Conservation (phyloP, 176 grass and related monocot genomes). For the Aegilops longissima region DNA sequence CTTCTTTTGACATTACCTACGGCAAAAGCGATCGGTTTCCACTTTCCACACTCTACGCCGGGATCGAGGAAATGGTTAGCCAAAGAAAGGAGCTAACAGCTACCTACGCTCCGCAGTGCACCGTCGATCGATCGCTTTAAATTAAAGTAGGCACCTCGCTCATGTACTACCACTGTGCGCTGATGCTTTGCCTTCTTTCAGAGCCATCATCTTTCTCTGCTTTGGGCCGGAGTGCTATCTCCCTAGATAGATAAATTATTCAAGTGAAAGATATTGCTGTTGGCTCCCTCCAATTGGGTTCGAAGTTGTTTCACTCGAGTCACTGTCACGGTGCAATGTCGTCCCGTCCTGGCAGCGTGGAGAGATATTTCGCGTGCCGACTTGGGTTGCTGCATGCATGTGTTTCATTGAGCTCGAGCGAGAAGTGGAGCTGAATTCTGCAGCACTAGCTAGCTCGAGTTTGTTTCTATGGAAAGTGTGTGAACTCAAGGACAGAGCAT, state of each 20-base stretch:
- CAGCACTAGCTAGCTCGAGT: too few species aligned
- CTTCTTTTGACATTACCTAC: background rate
- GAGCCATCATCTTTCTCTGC: conserved; percentile 22
- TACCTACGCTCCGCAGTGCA: background rate
- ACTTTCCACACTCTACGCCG: too few species aligned
- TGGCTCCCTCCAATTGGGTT: conserved; percentile 24
- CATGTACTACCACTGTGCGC: background rate
- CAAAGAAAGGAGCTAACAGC: too few species aligned
- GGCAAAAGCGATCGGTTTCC: background rate
- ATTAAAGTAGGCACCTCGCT: background rate
- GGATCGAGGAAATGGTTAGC: background rate
- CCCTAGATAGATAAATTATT: background rate
- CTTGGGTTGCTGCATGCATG: background rate
- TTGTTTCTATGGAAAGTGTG: background rate
- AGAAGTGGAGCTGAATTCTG: too few species aligned
- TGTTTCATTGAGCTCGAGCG: too few species aligned
- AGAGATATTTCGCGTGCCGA: background rate
- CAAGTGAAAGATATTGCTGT: conserved; percentile 1
- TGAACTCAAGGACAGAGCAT: background rate
- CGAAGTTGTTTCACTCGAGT: background rate
- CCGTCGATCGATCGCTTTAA: background rate
- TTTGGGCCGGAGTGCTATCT: conserved; percentile 19
- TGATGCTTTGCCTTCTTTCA: conserved; percentile 65
- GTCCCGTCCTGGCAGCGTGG: background rate
- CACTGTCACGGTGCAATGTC: too few species aligned